Conservation (phyloP, 1,284 basidiomycete species). For the Pterulicium gracile region DNA sequence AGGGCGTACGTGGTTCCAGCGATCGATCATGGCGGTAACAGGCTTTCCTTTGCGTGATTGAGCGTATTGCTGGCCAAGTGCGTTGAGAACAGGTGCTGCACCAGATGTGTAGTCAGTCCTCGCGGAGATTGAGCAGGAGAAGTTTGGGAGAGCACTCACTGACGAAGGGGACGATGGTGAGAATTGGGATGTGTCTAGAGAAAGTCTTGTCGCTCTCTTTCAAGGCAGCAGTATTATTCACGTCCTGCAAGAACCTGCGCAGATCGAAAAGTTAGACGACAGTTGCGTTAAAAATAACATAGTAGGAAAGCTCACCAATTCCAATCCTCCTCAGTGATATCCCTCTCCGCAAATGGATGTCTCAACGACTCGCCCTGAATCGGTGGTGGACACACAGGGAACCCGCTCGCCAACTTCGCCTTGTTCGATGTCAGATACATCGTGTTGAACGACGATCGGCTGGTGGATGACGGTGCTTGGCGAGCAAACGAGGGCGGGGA, state of each 20-base stretch:
- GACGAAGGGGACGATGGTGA: not conserved
- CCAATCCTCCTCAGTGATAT: constrained; percentile 20
- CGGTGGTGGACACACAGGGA: constrained; percentile 20
- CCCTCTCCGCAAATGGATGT: constrained; percentile 20
- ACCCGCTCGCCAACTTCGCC: constrained; percentile 12
- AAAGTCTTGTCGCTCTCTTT: constrained; percentile 13
- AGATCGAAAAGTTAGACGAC: not conserved
- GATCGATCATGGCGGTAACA: constrained; percentile 19
- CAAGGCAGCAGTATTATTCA: constrained; percentile 16
- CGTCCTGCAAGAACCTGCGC: constrained; percentile 16
- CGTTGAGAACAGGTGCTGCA: too few relatives aligned
- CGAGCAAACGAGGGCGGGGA: constrained; percentile 16
- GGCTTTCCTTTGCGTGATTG: constrained; percentile 14
- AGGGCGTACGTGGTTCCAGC: constrained; percentile 20
- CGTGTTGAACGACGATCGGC: constrained; percentile 15
- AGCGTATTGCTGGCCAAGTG: not conserved
- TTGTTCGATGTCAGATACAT: constrained; percentile 20
- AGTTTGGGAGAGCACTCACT: not conserved
- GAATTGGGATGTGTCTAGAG: constrained; percentile 5
- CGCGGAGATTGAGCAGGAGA: not conserved
- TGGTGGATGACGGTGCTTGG: constrained; percentile 9
- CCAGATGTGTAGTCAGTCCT: too few relatives aligned
- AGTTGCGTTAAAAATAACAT: not conserved
- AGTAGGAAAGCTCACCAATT: constrained; percentile 18
- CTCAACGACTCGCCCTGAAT: constrained; percentile 14